Conservation (phyloP, 495 filamentous ascomycete species). For the Talaromyces stipitatus region DNA sequence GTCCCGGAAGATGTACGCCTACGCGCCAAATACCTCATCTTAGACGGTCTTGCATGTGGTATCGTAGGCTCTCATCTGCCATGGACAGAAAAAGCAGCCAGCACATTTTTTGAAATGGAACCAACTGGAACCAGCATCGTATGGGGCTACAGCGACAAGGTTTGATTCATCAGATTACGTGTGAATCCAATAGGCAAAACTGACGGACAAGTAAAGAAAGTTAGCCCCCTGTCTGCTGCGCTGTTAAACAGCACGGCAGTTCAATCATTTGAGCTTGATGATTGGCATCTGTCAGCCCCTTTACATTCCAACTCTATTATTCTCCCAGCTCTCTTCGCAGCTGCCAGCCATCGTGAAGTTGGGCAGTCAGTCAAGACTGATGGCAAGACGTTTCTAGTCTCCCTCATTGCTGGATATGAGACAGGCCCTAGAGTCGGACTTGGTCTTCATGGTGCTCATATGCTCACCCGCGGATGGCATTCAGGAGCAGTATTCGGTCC, state of each 20-base stretch:
- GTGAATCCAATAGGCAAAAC: no score
- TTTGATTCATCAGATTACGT: no score
- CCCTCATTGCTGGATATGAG: constrained; percentile 31
- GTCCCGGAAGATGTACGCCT: no score
- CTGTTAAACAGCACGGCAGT: constrained; percentile 35
- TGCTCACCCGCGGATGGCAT: constrained; percentile 37
- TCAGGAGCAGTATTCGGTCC: constrained; percentile 38
- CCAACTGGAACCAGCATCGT: constrained; percentile 20
- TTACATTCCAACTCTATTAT: constrained; percentile 26
- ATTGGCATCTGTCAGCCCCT: constrained; percentile 31
- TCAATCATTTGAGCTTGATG: constrained; percentile 36
- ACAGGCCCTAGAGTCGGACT: constrained; percentile 32
- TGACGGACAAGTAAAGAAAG: no score
- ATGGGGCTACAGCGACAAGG: no score
- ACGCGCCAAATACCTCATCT: constrained; percentile 38
- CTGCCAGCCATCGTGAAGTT: constrained; percentile 16
- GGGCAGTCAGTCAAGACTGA: background rate
- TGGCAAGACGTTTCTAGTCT: constrained; percentile 23
- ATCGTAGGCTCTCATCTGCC: constrained; percentile 32
- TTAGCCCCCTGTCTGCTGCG: constrained; percentile 24
- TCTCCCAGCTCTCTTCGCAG: constrained; percentile 33
- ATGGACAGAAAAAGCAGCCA: constrained; percentile 29
- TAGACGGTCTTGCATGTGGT: constrained; percentile 37
- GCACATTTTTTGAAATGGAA: constrained; percentile 27
- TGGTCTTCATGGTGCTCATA: constrained; percentile 28